Conservation (phyloP, 2,329 filamentous ascomycete species). For the Onygena corvina region DNA sequence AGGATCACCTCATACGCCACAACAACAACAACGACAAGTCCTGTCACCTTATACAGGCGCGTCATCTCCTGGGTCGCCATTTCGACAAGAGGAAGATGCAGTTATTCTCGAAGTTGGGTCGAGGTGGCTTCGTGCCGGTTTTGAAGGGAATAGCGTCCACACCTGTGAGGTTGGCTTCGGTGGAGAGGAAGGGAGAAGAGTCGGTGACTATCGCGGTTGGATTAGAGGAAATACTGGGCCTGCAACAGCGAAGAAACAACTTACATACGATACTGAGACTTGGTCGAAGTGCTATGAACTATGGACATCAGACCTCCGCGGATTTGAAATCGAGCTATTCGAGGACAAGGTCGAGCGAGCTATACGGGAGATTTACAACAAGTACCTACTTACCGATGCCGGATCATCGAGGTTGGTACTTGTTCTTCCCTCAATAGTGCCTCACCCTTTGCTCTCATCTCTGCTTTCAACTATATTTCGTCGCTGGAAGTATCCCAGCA, state of each 20-base stretch:
- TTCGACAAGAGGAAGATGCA: slow-evolving; percentile 67
- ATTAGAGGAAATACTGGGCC: slow-evolving; percentile 40
- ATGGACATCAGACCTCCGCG: slow-evolving; percentile 63
- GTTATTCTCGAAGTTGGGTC: slow-evolving; percentile 74
- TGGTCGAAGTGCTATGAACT: slow-evolving; percentile 50
- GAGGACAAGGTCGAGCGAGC: slow-evolving; percentile 78
- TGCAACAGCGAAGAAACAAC: slow-evolving; percentile 28
- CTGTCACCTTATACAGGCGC: slow-evolving; percentile 43
- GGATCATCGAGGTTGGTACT: slow-evolving; percentile 63
- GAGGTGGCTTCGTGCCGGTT: slow-evolving; percentile 66
- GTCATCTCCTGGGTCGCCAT: slow-evolving; percentile 46
- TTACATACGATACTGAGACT: slow-evolving; percentile 23
- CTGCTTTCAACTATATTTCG: slow-evolving; percentile 67
- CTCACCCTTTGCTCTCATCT: slow-evolving; percentile 63
- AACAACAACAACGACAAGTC: slow-evolving; percentile 36
- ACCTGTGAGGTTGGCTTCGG: slow-evolving; percentile 60
- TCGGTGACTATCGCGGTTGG: slow-evolving; percentile 72
- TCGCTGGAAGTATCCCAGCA: slow-evolving; percentile 63
- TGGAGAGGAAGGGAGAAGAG: slow-evolving; percentile 62
- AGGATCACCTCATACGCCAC: slow-evolving; percentile 49
- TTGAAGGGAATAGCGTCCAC: slow-evolving; percentile 69
- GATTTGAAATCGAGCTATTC: slow-evolving; percentile 64
- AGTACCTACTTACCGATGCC: slow-evolving; percentile 49
- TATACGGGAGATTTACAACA: slow-evolving; percentile 68
- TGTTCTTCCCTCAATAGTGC: slow-evolving; percentile 63